Conservation (phyloP, 1,284 basidiomycete genomes). For the Pseudozyma sp. region DNA sequence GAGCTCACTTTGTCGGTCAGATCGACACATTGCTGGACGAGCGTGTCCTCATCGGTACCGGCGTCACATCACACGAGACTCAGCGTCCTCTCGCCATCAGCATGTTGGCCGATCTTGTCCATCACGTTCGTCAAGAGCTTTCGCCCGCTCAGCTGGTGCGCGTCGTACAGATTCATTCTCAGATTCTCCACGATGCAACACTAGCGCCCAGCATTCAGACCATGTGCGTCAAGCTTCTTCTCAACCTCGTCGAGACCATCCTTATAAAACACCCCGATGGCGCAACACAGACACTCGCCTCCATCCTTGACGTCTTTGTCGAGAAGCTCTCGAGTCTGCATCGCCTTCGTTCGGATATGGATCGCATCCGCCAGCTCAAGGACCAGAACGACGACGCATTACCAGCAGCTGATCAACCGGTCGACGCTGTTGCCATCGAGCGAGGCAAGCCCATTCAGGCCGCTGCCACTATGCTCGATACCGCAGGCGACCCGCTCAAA, state of each 20-base stretch:
- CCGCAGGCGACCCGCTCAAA: conserved; percentile 69
- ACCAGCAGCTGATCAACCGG: neutral
- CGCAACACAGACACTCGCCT: conserved; percentile 77
- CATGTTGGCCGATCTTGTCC: conserved; percentile 91
- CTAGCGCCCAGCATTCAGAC: conserved; percentile 86
- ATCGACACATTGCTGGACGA: conserved; percentile 93
- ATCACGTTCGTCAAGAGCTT: conserved; percentile 88
- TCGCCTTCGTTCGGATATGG: conserved; percentile 60
- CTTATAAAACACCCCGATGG: conserved; percentile 71
- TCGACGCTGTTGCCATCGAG: conserved; percentile 69
- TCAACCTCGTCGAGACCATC: conserved; percentile 87
- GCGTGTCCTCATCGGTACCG: conserved; percentile 87
- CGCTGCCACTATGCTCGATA: conserved; percentile 69
- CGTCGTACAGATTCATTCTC: conserved; percentile 86
- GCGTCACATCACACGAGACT: conserved; percentile 82
- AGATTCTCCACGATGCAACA: conserved; percentile 88
- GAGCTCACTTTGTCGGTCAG: conserved; percentile 83
- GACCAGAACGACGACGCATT: conserved; percentile 28
- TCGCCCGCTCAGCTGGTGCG: conserved; percentile 81
- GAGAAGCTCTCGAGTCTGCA: conserved; percentile 87
- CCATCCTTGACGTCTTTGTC: conserved; percentile 85
- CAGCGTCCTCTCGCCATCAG: conserved; percentile 83
- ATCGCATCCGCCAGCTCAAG: conserved; percentile 41
- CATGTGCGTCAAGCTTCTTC: conserved; percentile 92
- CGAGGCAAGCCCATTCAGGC: conserved; percentile 70